phyloP scores from a whole-genome alignment of 1,284 basidiomycete genomes.

The Peniophora sp. region DNA sequence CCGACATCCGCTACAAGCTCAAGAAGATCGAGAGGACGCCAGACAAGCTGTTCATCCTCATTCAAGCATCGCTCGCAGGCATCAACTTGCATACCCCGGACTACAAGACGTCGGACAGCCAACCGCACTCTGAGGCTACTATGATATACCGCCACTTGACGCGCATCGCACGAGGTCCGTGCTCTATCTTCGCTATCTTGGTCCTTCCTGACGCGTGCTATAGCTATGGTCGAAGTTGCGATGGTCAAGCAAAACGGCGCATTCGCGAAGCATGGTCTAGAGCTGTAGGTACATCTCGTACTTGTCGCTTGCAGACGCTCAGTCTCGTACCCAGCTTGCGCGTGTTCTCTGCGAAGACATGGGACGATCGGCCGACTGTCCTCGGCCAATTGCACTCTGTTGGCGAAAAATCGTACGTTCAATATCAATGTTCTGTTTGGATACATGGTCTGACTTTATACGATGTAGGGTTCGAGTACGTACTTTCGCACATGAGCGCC shows the following conservation, averaged over 20 bases:
- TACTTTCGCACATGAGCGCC: neutral
- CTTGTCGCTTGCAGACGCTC: too few species aligned
- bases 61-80: conserved; percentile 68
- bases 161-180: conserved; percentile 58
- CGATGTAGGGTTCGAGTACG: neutral
- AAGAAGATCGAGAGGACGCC: conserved; percentile 58
- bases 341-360: conserved; percentile 70
- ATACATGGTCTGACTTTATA: neutral
- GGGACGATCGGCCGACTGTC: conserved; percentile 78
- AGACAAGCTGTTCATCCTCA: conserved; percentile 68
- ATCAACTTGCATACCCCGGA: conserved; percentile 60
- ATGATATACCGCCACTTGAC: conserved; percentile 59
- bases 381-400: conserved; percentile 75
- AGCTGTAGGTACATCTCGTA: conserved; percentile 47
- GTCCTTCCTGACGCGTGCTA: neutral
- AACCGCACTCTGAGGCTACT: conserved; percentile 61
- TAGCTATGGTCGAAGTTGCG: conserved; percentile 67
- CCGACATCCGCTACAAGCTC: conserved; percentile 64
- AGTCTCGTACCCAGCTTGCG: conserved; percentile 38
- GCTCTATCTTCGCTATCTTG: neutral
- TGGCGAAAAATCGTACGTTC: conserved; percentile 78
- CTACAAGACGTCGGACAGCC: conserved; percentile 62
- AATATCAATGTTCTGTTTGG: neutral
- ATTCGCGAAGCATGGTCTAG: conserved; percentile 62
- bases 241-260: conserved; percentile 52